These are phyloP conservation scores for Yamadazyma pseudoaaseri DNA, from an alignment of 1,139 yeast species.

Conservation along the genomic window DNA sequence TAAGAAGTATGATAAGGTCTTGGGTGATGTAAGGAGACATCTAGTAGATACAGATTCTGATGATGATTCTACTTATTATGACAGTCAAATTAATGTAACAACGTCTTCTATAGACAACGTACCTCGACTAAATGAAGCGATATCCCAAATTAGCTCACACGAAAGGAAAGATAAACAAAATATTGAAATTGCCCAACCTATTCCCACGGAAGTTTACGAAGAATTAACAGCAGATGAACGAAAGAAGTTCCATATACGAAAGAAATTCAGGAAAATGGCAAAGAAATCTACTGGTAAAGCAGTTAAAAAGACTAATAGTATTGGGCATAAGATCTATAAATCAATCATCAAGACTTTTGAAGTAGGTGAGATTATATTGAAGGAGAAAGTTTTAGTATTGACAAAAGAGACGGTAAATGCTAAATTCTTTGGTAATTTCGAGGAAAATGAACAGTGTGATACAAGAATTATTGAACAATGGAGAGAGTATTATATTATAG, in stretches of 20 bases:
- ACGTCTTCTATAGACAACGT: background rate
- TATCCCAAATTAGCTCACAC: background rate
- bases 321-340: slow-evolving; percentile 20
- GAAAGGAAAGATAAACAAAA: background rate
- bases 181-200: slow-evolving; percentile 12
- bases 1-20: background rate
- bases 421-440: slow-evolving; percentile 13
- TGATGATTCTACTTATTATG: background rate
- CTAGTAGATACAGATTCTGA: background rate
- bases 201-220: slow-evolving; percentile 13
- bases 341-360: slow-evolving; percentile 27
- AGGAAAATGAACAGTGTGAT: slow-evolving; percentile 50
- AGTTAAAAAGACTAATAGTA: slow-evolving; percentile 16
- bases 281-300: slow-evolving; percentile 23
- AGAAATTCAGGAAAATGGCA: slow-evolving; percentile 24
- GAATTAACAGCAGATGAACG: slow-evolving; percentile 16
- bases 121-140: background rate
- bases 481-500: slow-evolving; percentile 71
- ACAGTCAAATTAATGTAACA: background rate
- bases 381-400: slow-evolving; percentile 66
- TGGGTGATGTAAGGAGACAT: background rate
- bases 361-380: slow-evolving; percentile 62
- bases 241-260: slow-evolving; percentile 22
- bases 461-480: slow-evolving; percentile 67
- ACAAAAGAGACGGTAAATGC: slow-evolving; percentile 19